Percentiles rank a stretch among this genome's conserved stretches.
Conservation (phyloP, 768 basidiomycete species). For the Tricholoma saponaceum region DNA sequence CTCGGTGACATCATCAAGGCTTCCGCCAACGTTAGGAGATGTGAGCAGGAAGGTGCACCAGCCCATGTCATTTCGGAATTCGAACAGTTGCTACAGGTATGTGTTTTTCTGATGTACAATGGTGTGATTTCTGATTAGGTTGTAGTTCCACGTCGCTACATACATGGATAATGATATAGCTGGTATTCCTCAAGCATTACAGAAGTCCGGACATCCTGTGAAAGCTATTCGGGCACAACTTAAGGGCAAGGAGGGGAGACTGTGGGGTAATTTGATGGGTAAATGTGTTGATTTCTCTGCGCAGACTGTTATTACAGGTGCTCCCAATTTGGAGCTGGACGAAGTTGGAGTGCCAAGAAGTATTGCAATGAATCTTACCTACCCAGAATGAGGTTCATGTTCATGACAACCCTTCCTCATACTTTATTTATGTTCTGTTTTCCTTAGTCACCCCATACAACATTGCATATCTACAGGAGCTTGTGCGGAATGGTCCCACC, state of each 20-base stretch:
- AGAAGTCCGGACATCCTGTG: conserved; percentile 95
- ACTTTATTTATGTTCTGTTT: conserved; percentile 5
- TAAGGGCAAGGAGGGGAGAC: conserved; percentile 97
- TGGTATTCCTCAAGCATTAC: conserved; percentile 94
- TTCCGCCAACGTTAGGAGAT: conserved; percentile 84
- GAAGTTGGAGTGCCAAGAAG: conserved; percentile 94
- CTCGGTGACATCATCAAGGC: conserved; percentile 96
- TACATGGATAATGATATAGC: conserved; percentile 99
- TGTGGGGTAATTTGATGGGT: conserved; percentile 98
- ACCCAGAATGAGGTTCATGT: conserved; percentile 84
- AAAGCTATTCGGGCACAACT: conserved; percentile 97
- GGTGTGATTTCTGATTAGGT: conserved; percentile 5
- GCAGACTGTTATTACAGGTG: conserved; percentile 98
- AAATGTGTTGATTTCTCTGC: conserved; percentile 99
- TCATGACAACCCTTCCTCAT: neutral
- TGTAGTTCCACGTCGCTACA: conserved; percentile 94
- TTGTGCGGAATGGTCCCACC: conserved; percentile 92
- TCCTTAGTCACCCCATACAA: conserved; percentile 91
- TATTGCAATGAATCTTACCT: conserved; percentile 98
- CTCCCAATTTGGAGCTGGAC: conserved; percentile 94
- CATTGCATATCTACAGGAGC: conserved; percentile 87
- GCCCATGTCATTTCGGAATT: conserved; percentile 95
- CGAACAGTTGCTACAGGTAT: conserved; percentile 90
- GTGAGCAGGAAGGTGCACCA: conserved; percentile 95
- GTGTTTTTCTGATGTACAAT: neutral